Conservation (phyloP, 176 grass and related monocot genomes). For the Bromus sterilis region DNA sequence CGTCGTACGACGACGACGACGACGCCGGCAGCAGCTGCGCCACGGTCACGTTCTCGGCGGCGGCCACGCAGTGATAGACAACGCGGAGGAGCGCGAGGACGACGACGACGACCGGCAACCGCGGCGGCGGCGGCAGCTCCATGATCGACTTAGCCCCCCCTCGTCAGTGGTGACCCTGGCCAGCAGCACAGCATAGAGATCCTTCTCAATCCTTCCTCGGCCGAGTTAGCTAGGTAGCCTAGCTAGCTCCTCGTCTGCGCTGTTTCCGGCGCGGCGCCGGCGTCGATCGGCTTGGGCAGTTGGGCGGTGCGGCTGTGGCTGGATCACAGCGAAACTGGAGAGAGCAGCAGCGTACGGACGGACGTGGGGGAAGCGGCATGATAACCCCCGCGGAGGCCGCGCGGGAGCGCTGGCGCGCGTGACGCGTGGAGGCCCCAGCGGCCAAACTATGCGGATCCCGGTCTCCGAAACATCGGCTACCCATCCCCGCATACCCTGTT, state of each 20-base stretch:
- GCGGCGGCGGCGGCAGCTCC: background rate
- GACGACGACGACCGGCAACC: background rate
- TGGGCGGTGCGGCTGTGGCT: background rate
- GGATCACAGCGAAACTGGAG: background rate
- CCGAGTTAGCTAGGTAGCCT: background rate
- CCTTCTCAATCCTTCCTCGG: too few species aligned
- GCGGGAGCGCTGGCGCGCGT: background rate
- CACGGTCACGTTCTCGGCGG: background rate
- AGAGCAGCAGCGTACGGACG: background rate
- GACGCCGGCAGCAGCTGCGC: too few species aligned
- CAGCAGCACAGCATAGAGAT: too few species aligned
- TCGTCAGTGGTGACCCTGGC: too few species aligned
- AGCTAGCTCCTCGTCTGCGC: background rate
- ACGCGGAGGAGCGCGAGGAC: background rate
- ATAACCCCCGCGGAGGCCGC: too few species aligned
- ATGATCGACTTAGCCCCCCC: background rate
- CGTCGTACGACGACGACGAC: too few species aligned
- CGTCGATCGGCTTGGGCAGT: background rate
- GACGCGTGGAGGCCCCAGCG: background rate
- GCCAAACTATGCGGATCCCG: background rate
- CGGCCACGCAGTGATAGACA: background rate
- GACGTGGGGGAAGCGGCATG: background rate
- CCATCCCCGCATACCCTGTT: background rate
- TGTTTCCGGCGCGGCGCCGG: background rate
- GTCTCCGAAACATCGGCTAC: background rate